Evolutionary conservation across 768 basidiomycete species (phyloP), one percentile per base, ranked within the genome.

Genomic region (Termitomyces sp.): DNA sequence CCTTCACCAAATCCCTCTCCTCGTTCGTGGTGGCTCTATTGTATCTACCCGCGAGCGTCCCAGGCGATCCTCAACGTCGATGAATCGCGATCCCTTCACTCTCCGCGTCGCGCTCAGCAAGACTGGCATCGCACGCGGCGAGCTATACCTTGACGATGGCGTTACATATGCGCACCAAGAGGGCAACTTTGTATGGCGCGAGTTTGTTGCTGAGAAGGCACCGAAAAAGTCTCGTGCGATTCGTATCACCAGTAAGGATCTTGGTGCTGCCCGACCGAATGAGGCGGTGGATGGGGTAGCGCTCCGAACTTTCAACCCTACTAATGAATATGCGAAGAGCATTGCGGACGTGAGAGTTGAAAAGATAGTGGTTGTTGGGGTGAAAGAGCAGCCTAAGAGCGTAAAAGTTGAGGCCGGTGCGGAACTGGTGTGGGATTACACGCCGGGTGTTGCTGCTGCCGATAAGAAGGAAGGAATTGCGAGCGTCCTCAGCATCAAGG

Each of bases 71-170:
- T 91, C 96, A 0, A 77, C 84, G 0, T 76, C 95, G 41, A 96
- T 97, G 90, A 90, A 86, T 73, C 71, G 77, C 51, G 97, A 99
- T 66, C 97, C 96, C 0, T 92, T 95, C 77, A 98, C 94, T 0
- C 80, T 98, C 38, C 85, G 88, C 53, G 79, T 96, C 22, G 91
- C 93, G 0, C 75, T 96, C 19, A 80, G 80, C 70, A 81, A 83
- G 45, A 64, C 73, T 1, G 72, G 75, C 26, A 64, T 60, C 30
- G 95, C 95, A 0, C 67, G 65, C 2, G 97, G 97, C 37, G 90
- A 95, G 64, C 77, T 99, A 37, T 99, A 98, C 71, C 81, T 96
- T 54, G 97, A 99, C 67, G 97, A 98, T 62, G 97, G 97, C 14
- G 88, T 87, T 50, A 82, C 87, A 0, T 98, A 84, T 69, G 73